phyloP scores from a whole-genome alignment of 2,329 filamentous ascomycete species.

The Pyrenochaeta sp. region DNA sequence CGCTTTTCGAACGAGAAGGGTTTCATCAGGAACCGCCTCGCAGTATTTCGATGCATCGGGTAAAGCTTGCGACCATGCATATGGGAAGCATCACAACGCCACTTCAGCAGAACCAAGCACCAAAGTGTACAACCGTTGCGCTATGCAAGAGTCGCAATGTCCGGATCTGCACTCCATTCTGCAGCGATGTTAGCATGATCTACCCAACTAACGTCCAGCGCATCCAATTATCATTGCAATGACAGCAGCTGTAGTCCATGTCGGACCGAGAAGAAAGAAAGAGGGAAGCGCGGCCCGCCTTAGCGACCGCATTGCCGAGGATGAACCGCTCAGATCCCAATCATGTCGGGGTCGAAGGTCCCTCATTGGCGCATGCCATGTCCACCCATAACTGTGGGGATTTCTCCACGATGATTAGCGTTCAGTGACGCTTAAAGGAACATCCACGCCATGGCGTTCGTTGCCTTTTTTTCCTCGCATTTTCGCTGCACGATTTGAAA shows the following conservation, averaged over 20 bases:
- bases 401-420: conserved; percentile 4
- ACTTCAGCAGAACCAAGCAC: neutral
- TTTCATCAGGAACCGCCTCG: conserved; percentile 13
- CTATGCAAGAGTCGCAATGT: neutral
- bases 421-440: neutral
- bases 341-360: neutral
- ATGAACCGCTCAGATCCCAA: conserved; percentile 6
- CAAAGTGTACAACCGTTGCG: neutral
- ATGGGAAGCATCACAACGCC: neutral
- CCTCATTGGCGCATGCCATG: conserved; percentile 1
- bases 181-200: neutral
- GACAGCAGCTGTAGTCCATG: neutral
- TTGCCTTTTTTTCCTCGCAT: neutral
- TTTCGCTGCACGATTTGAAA: neutral
- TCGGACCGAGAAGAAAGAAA: conserved; percentile 11
- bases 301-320: conserved; percentile 8
- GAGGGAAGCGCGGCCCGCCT: conserved; percentile 9
- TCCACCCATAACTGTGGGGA: conserved; percentile 3
- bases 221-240: neutral
- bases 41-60: conserved; percentile 20
- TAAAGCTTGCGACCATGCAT: neutral
- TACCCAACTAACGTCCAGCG: neutral
- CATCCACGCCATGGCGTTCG: neutral
- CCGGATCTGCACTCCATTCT: neutral
- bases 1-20: conserved; percentile 1